Percentiles rank a stretch among this genome's conserved stretches.
phyloP scores from a whole-genome alignment of 2,329 filamentous ascomycete genomes.

The Huntiella moniliformis region DNA sequence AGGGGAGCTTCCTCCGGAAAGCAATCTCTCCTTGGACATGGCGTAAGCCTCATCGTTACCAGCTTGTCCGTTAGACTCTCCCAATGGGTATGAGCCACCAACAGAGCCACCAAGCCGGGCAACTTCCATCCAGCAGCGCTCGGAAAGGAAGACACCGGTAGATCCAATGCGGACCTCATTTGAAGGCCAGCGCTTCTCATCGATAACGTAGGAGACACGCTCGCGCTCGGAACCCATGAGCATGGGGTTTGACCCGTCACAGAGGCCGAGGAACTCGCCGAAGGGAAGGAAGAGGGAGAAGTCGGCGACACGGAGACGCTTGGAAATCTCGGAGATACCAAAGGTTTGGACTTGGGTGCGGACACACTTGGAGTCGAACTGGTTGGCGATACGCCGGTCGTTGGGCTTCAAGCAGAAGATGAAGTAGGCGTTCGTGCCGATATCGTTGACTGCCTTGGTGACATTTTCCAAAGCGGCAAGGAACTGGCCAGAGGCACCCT shows the following conservation, averaged over 20 bases:
- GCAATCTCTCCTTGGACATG: conserved; percentile 41
- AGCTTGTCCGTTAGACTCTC: conserved; percentile 45
- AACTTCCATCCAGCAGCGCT: conserved; percentile 86
- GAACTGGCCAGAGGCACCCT: conserved; percentile 86
- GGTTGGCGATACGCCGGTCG: conserved; percentile 88
- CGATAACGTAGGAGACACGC: conserved; percentile 76
- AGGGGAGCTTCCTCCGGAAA: conserved; percentile 32
- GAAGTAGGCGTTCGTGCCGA: conserved; percentile 83
- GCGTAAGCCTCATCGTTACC: conserved; percentile 41
- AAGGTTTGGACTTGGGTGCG: conserved; percentile 86
- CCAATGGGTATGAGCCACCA: conserved; percentile 27
- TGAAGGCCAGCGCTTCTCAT: conserved; percentile 77
- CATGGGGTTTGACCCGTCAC: conserved; percentile 56
- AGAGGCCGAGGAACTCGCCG: conserved; percentile 78
- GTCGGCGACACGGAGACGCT: conserved; percentile 77
- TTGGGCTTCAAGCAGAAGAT: conserved; percentile 96
- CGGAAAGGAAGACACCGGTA: conserved; percentile 88
- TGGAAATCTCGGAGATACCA: conserved; percentile 91
- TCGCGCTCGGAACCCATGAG: conserved; percentile 85
- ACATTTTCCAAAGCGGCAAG: conserved; percentile 77
- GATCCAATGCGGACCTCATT: conserved; percentile 84
- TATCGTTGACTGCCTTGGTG: conserved; percentile 63
- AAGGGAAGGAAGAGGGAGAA: conserved; percentile 94
- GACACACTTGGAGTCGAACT: conserved; percentile 98
- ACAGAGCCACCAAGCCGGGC: conserved; percentile 40